Conservation (phyloP, 2,329 filamentous ascomycete genomes). For the Colletotrichum scovillei region DNA sequence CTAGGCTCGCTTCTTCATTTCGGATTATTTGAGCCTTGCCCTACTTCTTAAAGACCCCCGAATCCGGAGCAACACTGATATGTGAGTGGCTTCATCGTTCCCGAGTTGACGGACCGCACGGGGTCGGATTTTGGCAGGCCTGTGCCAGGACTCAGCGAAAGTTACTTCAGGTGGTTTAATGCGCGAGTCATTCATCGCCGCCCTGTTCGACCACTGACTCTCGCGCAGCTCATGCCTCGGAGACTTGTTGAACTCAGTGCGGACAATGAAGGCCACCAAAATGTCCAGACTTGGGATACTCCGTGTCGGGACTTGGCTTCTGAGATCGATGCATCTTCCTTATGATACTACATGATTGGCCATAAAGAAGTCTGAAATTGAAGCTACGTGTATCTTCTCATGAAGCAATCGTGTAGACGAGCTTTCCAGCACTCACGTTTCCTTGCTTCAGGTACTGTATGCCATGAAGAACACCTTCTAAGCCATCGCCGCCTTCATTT, state of each 20-base stretch:
- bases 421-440: constrained; percentile 54
- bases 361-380: not conserved
- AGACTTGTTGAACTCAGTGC: not conserved
- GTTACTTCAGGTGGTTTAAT: not conserved
- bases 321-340: not conserved
- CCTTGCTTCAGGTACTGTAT: constrained; percentile 37
- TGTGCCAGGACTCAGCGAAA: not conserved
- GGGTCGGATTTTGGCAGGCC: not conserved
- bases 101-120: not conserved
- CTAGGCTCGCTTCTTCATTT: too few species aligned
- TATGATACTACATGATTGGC: not conserved
- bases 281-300: not conserved
- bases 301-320: too few species aligned
- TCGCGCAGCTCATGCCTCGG: not conserved
- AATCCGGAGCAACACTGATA: not conserved
- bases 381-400: not conserved
- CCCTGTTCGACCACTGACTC: not conserved
- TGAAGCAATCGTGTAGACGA: constrained; percentile 54
- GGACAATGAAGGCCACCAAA: not conserved
- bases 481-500: constrained; percentile 42
- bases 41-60: not conserved
- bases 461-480: constrained; percentile 47
- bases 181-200: not conserved
- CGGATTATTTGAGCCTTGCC: too few species aligned
- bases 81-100: not conserved